Conservation (phyloP, 2,329 filamentous ascomycete species). For the Alternaria arborescens region DNA sequence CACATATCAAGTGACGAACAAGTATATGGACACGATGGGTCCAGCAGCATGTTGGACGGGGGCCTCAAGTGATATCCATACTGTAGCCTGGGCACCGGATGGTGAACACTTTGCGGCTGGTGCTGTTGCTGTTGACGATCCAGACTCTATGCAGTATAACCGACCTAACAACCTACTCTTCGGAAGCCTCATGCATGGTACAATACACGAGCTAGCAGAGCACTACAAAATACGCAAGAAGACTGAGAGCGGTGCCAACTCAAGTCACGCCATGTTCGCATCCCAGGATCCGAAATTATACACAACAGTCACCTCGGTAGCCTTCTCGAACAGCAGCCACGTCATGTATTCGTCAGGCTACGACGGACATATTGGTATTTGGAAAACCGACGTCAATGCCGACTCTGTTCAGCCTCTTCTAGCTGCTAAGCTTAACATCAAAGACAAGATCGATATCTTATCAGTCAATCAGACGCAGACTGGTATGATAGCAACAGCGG, state of each 20-base stretch:
- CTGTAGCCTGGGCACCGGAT: conserved; percentile 65
- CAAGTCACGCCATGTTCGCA: conserved; percentile 56
- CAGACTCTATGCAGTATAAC: conserved; percentile 68
- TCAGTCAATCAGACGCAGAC: conserved; percentile 49
- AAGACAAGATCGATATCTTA: conserved; percentile 61
- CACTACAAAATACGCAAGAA: conserved; percentile 59
- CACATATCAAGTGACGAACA: conserved; percentile 40
- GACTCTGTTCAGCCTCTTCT: conserved; percentile 35
- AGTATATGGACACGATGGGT: conserved; percentile 52
- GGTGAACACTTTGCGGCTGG: conserved; percentile 65
- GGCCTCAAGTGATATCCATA: conserved; percentile 66
- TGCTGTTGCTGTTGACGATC: conserved; percentile 64
- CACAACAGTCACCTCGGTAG: conserved; percentile 64
- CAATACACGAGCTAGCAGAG: conserved; percentile 62
- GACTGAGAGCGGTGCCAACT: conserved; percentile 52
- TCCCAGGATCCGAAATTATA: conserved; percentile 63
- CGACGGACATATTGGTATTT: conserved; percentile 59
- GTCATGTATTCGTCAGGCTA: conserved; percentile 64
- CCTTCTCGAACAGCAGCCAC: conserved; percentile 59
- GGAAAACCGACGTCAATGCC: conserved; percentile 44
- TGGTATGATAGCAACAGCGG: conserved; percentile 60
- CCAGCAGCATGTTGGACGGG: conserved; percentile 62
- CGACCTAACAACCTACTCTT: conserved; percentile 64
- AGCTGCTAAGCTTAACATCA: conserved; percentile 51
- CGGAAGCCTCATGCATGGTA: conserved; percentile 55